Percentiles rank a stretch among this genome's conserved stretches.
Conservation (phyloP, 306 rosid species). For the Leucaena leucocephala region DNA sequence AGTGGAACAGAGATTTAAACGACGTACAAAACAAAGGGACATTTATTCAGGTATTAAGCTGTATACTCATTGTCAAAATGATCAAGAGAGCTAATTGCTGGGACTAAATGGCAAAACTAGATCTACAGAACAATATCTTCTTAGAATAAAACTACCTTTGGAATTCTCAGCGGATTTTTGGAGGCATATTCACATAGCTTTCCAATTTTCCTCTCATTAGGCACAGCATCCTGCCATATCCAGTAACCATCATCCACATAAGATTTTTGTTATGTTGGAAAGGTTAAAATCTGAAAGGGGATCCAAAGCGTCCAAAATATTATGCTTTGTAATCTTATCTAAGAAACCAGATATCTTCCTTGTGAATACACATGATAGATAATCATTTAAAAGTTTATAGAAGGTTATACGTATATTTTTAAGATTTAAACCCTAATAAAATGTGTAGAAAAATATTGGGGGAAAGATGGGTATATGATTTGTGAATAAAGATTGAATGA, state of each 20-base stretch:
- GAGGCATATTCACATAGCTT: slow-evolving; percentile 56
- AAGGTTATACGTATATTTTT: neutral
- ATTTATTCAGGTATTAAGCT: neutral
- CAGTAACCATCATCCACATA: slow-evolving; percentile 23
- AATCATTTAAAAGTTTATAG: neutral
- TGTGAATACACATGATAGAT: neutral
- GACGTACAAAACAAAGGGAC: neutral
- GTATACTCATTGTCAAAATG: neutral
- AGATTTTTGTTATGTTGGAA: slow-evolving; percentile 12
- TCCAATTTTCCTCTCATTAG: slow-evolving; percentile 55
- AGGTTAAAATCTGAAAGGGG: slow-evolving; percentile 7
- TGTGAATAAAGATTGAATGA: neutral
- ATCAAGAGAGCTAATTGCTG: neutral
- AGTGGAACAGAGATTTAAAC: neutral
- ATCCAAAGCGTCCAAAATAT: slow-evolving; percentile 23
- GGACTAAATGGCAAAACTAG: neutral
- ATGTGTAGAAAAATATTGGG: neutral
- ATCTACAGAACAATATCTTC: neutral
- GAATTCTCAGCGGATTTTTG: slow-evolving; percentile 55
- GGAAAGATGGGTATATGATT: neutral
- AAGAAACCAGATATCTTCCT: neutral
- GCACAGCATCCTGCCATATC: slow-evolving; percentile 49
- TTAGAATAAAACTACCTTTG: slow-evolving; percentile 43
- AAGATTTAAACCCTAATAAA: neutral
- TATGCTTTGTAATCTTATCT: slow-evolving; percentile 16